Base-by-base conservation (phyloP, 495 filamentous ascomycete genomes). In the Saxophila tyrrhenica region DNA sequence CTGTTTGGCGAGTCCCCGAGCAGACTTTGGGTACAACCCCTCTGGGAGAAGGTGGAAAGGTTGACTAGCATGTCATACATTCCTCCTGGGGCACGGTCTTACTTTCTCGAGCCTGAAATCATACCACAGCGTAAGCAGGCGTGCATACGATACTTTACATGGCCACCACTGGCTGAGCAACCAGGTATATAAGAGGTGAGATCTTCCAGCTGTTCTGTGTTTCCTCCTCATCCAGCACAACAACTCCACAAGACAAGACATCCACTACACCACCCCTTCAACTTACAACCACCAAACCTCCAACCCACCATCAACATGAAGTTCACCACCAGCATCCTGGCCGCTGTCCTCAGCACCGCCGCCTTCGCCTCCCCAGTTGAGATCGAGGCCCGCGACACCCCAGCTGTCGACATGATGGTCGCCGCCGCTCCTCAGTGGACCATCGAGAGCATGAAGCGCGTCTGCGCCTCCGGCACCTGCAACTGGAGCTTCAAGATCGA, bases 301-400 rank as follows among this genome's bases (percentile, higher is more conserved):
- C 10, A 8, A 48, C 25, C 48, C 5, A 35, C 19, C 24, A 20
- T 50, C 48, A 50, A 50, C 3, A 50, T 50, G 48, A 35, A 50
- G 48, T 39, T 50, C 48, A 35, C 48, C 29, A n/a, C 29, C 48
- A 22, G 10, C 24, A 20, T 39, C 48, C 19, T 39, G 10, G 48
- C 48, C 20, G 48, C 29, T 10, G 8, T 50, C 25, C 25, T 39
- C 48, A 5, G 25, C 25, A 11, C 48, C 48, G 20, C 48, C 25
- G 24, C 48, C 48, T 35, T 35, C n/a, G 48, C 48, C 5, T 22
- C 48, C 2, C 48, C 48, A 24, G 24, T 3, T n/a, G 25, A 32
- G 48, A 3, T 19, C 20, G 25, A 50, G 15, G 29, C 3, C n/a
- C n/a, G n/a, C 29, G 25, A n/a, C 10, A 22, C 29, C 48, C 8